These are phyloP conservation scores for Fraxinus quadrangulata DNA, from an alignment of 257 asterid genomes.

Conservation along the genomic window DNA sequence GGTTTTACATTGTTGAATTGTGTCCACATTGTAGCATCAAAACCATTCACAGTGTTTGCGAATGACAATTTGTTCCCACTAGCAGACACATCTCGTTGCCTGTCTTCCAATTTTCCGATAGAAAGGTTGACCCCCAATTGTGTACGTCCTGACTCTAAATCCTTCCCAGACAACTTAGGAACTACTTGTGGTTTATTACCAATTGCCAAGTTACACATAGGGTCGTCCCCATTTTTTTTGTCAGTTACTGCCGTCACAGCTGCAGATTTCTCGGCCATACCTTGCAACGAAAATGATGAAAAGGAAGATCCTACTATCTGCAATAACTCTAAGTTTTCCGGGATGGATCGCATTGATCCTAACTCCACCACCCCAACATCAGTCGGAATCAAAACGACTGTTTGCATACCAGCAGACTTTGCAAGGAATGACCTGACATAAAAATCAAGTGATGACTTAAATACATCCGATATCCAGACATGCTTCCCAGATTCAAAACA, in stretches of 20 bases:
- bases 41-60: slow-evolving; percentile 41
- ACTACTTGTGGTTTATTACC: slow-evolving; percentile 32
- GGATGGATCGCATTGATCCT: slow-evolving; percentile 75
- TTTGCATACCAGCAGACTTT: slow-evolving; percentile 85
- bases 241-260: slow-evolving; percentile 33
- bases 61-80: slow-evolving; percentile 41
- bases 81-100: slow-evolving; percentile 30
- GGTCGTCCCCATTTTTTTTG: slow-evolving; percentile 28
- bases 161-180: slow-evolving; percentile 65
- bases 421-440: slow-evolving; percentile 83
- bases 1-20: slow-evolving; percentile 44
- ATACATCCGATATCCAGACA: slow-evolving; percentile 67
- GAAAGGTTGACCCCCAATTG: slow-evolving; percentile 39
- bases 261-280: slow-evolving; percentile 29
- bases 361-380: slow-evolving; percentile 88
- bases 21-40: slow-evolving; percentile 44
- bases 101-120: slow-evolving; percentile 41
- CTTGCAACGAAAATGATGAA: slow-evolving; percentile 46
- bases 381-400: slow-evolving; percentile 82
- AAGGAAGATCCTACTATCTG: slow-evolving; percentile 59
- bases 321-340: slow-evolving; percentile 63
- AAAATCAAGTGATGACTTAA: slow-evolving; percentile 52
- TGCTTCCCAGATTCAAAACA: slow-evolving; percentile 68
- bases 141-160: slow-evolving; percentile 35
- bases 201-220: slow-evolving; percentile 23